These are phyloP conservation scores for Ceratobasidium papillatum DNA, from an alignment of 1,284 basidiomycete genomes.

Conservation along the genomic window DNA sequence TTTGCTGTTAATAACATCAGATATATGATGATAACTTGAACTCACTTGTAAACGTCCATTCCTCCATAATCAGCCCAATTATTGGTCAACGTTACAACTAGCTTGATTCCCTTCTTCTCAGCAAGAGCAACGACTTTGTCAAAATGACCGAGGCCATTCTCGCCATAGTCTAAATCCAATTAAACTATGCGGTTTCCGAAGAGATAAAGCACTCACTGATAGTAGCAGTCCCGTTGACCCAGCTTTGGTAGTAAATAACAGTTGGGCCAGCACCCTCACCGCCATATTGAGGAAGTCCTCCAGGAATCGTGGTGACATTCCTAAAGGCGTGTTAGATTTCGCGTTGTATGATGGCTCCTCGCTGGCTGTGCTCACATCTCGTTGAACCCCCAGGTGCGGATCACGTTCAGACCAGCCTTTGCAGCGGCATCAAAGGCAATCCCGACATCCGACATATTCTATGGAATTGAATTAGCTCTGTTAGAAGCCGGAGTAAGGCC, in stretches of 20 bases:
- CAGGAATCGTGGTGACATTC: conserved; percentile 39
- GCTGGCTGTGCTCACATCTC: conserved; percentile 27
- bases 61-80: conserved; percentile 49
- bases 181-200: not conserved
- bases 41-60: conserved; percentile 36
- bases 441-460: conserved; percentile 43
- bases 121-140: conserved; percentile 51
- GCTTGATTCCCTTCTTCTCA: conserved; percentile 48
- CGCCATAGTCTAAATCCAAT: conserved; percentile 47
- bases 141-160: conserved; percentile 51
- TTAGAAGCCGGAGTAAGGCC: not conserved
- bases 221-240: conserved; percentile 48
- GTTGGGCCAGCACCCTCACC: conserved; percentile 43
- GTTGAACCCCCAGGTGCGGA: conserved; percentile 50
- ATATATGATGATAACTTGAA: not conserved
- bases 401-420: conserved; percentile 50
- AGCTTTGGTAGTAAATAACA: conserved; percentile 41
- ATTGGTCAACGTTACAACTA: conserved; percentile 52
- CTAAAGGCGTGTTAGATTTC: not conserved
- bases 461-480: not conserved
- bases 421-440: conserved; percentile 43
- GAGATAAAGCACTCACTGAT: conserved; percentile 45
- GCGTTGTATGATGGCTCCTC: too few species aligned
- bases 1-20: not conserved
- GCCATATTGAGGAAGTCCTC: conserved; percentile 43